phyloP scores from a whole-genome alignment of 768 basidiomycete genomes.

The Leccinum variicolor region DNA sequence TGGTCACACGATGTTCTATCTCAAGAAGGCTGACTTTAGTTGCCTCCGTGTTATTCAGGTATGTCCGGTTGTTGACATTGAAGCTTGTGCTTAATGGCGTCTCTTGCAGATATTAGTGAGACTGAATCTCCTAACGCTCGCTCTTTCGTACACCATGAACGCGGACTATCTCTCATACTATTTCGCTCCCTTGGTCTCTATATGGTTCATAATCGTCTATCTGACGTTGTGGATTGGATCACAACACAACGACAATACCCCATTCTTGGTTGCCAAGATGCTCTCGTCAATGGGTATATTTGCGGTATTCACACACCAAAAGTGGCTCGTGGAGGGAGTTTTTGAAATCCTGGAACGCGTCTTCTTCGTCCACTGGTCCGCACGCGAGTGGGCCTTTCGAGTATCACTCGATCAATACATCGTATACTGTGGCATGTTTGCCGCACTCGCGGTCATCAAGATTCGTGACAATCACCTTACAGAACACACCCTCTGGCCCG shows the following conservation, averaged over 20 bases:
- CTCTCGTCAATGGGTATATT: constrained; percentile 57
- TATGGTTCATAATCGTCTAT: constrained; percentile 90
- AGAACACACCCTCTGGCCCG: constrained; percentile 66
- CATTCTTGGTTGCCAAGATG: constrained; percentile 72
- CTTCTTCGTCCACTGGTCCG: constrained; percentile 79
- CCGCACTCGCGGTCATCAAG: constrained; percentile 71
- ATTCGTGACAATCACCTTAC: constrained; percentile 67
- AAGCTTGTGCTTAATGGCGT: neutral
- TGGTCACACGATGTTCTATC: constrained; percentile 83
- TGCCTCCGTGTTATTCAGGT: constrained; percentile 74
- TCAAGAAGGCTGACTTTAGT: constrained; percentile 86
- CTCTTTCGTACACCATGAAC: constrained; percentile 87
- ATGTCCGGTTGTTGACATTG: constrained; percentile 12
- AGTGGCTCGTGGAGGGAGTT: constrained; percentile 57
- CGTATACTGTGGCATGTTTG: constrained; percentile 83
- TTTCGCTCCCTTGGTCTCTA: constrained; percentile 84
- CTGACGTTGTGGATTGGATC: constrained; percentile 69
- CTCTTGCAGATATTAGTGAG: constrained; percentile 64
- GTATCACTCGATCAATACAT: constrained; percentile 87
- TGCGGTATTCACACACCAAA: constrained; percentile 62
- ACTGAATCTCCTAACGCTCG: constrained; percentile 77
- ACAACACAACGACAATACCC: constrained; percentile 65
- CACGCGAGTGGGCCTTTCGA: constrained; percentile 85
- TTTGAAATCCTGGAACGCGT: constrained; percentile 64
- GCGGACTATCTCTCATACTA: constrained; percentile 91